These are phyloP conservation scores for Tuber brumale DNA, from an alignment of 495 filamentous ascomycete species.

Conservation along the genomic window DNA sequence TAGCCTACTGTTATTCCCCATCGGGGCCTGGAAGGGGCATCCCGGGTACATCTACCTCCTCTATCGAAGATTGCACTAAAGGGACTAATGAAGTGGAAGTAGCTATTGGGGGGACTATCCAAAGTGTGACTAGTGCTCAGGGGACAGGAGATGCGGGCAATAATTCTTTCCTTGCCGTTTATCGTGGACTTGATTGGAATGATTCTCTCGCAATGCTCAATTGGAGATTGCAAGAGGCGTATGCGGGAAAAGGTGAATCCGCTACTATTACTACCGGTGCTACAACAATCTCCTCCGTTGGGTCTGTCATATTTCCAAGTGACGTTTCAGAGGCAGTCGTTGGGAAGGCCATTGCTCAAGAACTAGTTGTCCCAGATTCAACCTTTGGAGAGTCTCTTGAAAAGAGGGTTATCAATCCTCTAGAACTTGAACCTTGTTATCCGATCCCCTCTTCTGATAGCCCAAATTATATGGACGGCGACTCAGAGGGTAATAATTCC, in stretches of 20 bases:
- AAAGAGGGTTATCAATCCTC: background rate
- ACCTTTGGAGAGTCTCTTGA: background rate
- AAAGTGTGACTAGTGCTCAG: background rate
- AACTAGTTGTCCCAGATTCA: background rate
- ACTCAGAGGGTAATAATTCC: background rate
- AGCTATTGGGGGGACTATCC: background rate
- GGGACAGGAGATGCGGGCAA: background rate
- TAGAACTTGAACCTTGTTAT: background rate
- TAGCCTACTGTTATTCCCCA: background rate
- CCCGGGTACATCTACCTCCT: background rate
- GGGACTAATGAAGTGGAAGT: background rate
- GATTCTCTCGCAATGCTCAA: background rate
- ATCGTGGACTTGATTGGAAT: background rate
- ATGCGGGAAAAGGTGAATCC: background rate
- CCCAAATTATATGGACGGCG: background rate
- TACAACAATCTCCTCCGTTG: background rate
- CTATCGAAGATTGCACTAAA: background rate
- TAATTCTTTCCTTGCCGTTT: background rate
- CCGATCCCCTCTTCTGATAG: background rate
- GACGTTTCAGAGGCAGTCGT: background rate
- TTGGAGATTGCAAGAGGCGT: background rate
- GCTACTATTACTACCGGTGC: background rate
- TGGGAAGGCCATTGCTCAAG: background rate
- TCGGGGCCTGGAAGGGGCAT: background rate
- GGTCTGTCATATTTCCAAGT: background rate